Conservation (phyloP, 805 yeast genomes). For the Candida golubevii region DNA sequence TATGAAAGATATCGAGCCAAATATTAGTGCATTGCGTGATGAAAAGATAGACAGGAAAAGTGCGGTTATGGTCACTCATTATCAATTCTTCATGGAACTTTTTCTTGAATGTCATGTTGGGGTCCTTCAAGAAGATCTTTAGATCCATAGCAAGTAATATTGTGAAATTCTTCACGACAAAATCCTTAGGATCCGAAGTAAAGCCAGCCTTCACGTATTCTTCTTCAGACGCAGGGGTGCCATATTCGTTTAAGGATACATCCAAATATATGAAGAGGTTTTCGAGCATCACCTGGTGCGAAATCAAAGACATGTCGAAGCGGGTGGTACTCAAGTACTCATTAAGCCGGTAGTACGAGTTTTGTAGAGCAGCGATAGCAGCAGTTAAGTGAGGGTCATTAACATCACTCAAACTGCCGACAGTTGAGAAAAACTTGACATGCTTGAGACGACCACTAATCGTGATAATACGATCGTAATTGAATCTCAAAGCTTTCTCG, state of each 20-base stretch:
- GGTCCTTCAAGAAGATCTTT: constrained; percentile 49
- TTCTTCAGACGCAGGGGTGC: constrained; percentile 38
- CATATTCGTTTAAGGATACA: constrained; percentile 38
- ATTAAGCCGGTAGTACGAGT: constrained; percentile 33
- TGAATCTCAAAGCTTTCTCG: constrained; percentile 37
- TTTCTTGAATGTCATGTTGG: constrained; percentile 59
- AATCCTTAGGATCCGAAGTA: constrained; percentile 39
- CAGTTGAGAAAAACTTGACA: constrained; percentile 42
- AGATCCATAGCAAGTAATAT: constrained; percentile 52
- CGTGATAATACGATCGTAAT: constrained; percentile 41
- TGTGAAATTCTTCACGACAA: constrained; percentile 42
- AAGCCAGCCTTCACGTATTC: constrained; percentile 47
- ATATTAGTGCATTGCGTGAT: constrained; percentile 31
- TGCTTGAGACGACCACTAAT: constrained; percentile 45
- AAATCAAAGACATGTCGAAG: constrained; percentile 35
- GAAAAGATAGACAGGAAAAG: constrained; percentile 47
- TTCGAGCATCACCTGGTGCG: constrained; percentile 39
- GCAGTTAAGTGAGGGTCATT: constrained; percentile 31
- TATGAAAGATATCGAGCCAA: constrained; percentile 34
- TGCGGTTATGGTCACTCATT: constrained; percentile 48
- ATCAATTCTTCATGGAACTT: constrained; percentile 59
- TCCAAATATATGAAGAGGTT: constrained; percentile 38
- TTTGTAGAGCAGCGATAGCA: constrained; percentile 28
- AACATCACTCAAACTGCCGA: constrained; percentile 39
- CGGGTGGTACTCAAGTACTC: constrained; percentile 30